These are phyloP conservation scores for Lentinus brumalis DNA, from an alignment of 768 basidiomycete genomes.

Conservation along the genomic window DNA sequence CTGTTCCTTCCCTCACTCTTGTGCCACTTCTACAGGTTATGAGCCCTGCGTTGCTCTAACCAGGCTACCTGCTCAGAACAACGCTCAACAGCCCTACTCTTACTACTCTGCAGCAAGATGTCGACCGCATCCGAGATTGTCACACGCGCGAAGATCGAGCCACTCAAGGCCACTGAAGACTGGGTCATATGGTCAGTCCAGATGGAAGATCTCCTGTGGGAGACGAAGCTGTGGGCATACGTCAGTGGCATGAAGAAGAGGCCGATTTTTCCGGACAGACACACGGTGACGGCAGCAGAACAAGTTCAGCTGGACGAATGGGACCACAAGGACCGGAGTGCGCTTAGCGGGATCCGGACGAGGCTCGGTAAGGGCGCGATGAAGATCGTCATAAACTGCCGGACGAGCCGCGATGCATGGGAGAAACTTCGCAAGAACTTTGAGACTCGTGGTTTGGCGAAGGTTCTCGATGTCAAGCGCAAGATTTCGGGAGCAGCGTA, in stretches of 20 bases:
- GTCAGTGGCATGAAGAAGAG: not conserved
- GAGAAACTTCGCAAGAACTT: constrained; percentile 30
- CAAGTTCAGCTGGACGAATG: constrained; percentile 24
- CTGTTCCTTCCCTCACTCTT: not conserved
- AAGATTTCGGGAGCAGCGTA: constrained; percentile 31
- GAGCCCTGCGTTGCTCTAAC: not conserved
- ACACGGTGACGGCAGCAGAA: not conserved
- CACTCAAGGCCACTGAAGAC: constrained; percentile 5
- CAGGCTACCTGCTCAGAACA: too few relatives aligned
- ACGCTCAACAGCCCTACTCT: too few relatives aligned
- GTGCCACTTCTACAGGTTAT: not conserved
- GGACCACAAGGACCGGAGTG: constrained; percentile 34
- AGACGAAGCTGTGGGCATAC: constrained; percentile 10
- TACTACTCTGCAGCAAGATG: too few relatives aligned
- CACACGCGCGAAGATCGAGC: not conserved
- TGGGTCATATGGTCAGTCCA: constrained; percentile 8
- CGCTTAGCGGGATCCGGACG: constrained; percentile 34
- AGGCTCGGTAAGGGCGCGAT: constrained; percentile 31
- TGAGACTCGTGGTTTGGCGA: constrained; percentile 31
- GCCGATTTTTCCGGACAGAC: not conserved
- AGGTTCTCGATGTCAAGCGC: constrained; percentile 28
- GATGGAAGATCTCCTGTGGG: constrained; percentile 3
- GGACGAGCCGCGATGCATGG: constrained; percentile 33
- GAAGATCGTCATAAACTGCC: constrained; percentile 31
- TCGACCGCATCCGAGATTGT: not conserved